phyloP scores from a whole-genome alignment of 2,329 filamentous ascomycete species.

The Stagonosporopsis chrysanthemi region DNA sequence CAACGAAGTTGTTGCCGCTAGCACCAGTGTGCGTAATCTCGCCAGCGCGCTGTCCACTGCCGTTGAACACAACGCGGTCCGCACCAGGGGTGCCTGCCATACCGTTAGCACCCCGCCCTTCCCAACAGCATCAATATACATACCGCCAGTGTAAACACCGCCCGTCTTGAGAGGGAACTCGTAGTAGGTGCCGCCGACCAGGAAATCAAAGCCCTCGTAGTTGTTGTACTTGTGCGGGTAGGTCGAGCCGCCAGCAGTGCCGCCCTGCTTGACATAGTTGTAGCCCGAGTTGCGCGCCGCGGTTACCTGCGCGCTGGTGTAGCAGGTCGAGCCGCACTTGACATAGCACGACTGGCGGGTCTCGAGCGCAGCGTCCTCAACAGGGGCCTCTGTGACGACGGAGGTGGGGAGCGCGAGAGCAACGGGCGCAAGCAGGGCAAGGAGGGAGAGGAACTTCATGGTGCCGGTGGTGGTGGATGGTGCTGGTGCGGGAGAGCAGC shows the following conservation, averaged over 20 bases:
- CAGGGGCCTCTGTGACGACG: slow-evolving; percentile 13
- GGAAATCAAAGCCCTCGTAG: slow-evolving; percentile 68
- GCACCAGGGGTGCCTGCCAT: slow-evolving; percentile 66
- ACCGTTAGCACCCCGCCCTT: neutral
- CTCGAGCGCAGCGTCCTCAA: slow-evolving; percentile 30
- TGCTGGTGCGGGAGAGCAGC: neutral
- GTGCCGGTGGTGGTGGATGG: neutral
- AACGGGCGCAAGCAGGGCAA: slow-evolving; percentile 27
- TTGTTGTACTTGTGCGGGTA: slow-evolving; percentile 70
- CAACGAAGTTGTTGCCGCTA: slow-evolving; percentile 71
- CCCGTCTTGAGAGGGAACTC: slow-evolving; percentile 67
- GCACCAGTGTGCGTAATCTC: slow-evolving; percentile 76
- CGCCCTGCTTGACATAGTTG: slow-evolving; percentile 55
- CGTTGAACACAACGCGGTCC: slow-evolving; percentile 72
- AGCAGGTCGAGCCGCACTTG: slow-evolving; percentile 63
- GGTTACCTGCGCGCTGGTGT: slow-evolving; percentile 59
- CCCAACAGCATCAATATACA: neutral
- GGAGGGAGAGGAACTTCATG: slow-evolving; percentile 34
- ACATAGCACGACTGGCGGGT: slow-evolving; percentile 55
- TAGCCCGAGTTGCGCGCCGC: slow-evolving; percentile 62
- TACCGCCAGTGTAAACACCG: slow-evolving; percentile 64
- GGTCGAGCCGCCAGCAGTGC: slow-evolving; percentile 49
- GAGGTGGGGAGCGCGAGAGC: slow-evolving; percentile 30
- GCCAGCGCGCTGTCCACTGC: slow-evolving; percentile 63
- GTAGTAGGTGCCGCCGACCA: slow-evolving; percentile 65